These are phyloP conservation scores for Austroboletus novae-zelandiae DNA, from an alignment of 1,284 basidiomycete species.

Conservation along the genomic window DNA sequence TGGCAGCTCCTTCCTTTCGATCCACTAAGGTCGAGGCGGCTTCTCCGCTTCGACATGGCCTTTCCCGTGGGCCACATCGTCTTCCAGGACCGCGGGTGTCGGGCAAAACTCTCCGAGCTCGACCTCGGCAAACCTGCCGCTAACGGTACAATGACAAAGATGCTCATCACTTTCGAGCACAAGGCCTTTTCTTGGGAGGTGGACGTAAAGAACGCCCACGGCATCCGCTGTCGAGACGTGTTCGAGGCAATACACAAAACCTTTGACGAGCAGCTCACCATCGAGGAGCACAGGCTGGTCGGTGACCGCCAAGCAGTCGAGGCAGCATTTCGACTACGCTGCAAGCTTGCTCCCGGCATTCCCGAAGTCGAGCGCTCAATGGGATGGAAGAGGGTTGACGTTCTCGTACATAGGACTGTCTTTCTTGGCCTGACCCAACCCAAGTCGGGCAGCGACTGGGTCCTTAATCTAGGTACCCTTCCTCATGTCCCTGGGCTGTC, in stretches of 20 bases:
- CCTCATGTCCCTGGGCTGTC: constrained; percentile 6
- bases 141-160: constrained; percentile 32
- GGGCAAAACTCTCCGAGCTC: constrained; percentile 17
- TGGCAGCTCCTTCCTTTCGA: constrained; percentile 42
- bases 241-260: constrained; percentile 51
- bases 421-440: constrained; percentile 41
- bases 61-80: constrained; percentile 26
- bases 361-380: constrained; percentile 35
- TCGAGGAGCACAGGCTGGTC: constrained; percentile 37
- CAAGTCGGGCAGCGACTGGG: constrained; percentile 30
- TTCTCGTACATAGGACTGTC: constrained; percentile 43
- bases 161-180: constrained; percentile 35
- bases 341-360: constrained; percentile 39
- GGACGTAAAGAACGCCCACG: constrained; percentile 38
- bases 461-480: constrained; percentile 31
- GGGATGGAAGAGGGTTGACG: constrained; percentile 51
- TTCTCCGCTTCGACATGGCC: constrained; percentile 29
- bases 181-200: constrained; percentile 42
- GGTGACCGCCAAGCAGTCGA: constrained; percentile 35
- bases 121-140: constrained; percentile 37
- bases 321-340: constrained; percentile 44
- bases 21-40: constrained; percentile 22
- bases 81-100: constrained; percentile 13
- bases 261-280: constrained; percentile 43
- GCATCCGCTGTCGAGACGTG: constrained; percentile 51